Base-by-base conservation (phyloP, 1,284 basidiomycete genomes). In the Trichosporon sp. region DNA sequence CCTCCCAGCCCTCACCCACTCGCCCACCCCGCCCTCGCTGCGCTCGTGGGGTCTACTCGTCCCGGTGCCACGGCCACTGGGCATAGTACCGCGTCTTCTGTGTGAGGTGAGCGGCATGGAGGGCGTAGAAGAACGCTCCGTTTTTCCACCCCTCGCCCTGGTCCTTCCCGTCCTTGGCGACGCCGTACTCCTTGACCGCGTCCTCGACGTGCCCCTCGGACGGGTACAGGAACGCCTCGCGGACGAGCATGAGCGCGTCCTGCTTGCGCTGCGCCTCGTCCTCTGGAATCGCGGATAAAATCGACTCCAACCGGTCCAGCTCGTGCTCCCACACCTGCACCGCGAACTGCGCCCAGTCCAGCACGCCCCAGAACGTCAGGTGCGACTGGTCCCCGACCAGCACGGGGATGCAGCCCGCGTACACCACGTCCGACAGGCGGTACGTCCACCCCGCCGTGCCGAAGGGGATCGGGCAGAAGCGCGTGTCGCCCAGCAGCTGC, bases 401-500 rank as follows among this genome's bases (percentile, higher is more conserved):
- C 15, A 82, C 81, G 12, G 83, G 82, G 58, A 84, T 83, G 70
- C 83, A 84, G 35, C 83, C 83, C 64, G 80, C 78, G 68, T 80
- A 83, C 62, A 83, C 77, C 21, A 78, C 79, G 62, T 83, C 82
- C 53, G 74, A 76, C 1, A 76, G 76, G 27, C 81, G 75, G 1
- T 79, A 78, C 13, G 82, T 77, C 81, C 82, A 78, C 2, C 74
- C 74, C 5, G 76, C 76, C 2, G 75, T 76, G 5, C 82, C 81
- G 11, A 77, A 69, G 0, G 82, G 80, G n/a, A 82, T 62, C 5
- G 80, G 72, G 73, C 82, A 83, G 71, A 83, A 83, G 44, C 80
- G 75, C n/a, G 80, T 75, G 23, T 81, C 75, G 63, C 74, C 75
- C 27, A 84, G 74, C 11, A 77, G 78, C 42, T 74, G 72, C 38